phyloP scores from a whole-genome alignment of 83 land plant species.

The Thuja plicata region DNA sequence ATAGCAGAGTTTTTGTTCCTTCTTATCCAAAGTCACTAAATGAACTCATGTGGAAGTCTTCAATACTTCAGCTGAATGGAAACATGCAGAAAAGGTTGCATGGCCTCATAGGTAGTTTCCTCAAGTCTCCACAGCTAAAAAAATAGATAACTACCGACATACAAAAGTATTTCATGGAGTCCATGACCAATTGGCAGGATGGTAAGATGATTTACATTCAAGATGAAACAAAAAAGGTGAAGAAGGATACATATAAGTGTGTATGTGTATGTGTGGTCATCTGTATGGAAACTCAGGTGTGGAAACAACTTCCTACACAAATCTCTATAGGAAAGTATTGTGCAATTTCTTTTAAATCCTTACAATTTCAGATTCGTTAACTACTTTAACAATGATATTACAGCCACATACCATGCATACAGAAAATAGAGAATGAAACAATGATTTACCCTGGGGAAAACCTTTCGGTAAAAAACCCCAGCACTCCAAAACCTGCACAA shows the following conservation, averaged over 20 bases:
- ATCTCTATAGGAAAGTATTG: too few species aligned
- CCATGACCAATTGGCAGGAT: slow-evolving; percentile 42
- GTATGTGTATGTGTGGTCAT: too few species aligned
- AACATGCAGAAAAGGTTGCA: slow-evolving; percentile 49
- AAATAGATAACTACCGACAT: slow-evolving; percentile 51
- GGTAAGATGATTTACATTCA: slow-evolving; percentile 40
- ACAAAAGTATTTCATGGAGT: slow-evolving; percentile 31
- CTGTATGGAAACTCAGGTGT: too few species aligned
- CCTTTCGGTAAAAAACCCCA: too few species aligned
- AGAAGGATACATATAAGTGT: neutral
- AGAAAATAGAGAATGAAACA: too few species aligned
- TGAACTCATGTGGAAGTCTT: slow-evolving; percentile 59
- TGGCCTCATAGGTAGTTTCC: slow-evolving; percentile 47
- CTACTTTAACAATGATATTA: too few species aligned
- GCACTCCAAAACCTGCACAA: too few species aligned
- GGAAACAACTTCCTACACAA: too few species aligned
- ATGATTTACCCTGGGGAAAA: too few species aligned
- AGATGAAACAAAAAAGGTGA: slow-evolving; percentile 56
- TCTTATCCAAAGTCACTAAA: slow-evolving; percentile 58
- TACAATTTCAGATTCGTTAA: too few species aligned
- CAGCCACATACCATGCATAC: too few species aligned
- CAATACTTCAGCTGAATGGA: slow-evolving; percentile 58
- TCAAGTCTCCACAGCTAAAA: slow-evolving; percentile 56
- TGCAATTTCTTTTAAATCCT: too few species aligned
- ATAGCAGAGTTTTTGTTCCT: slow-evolving; percentile 50